phyloP scores from a whole-genome alignment of 1,284 basidiomycete species.

The Cryptococcus sp. region DNA sequence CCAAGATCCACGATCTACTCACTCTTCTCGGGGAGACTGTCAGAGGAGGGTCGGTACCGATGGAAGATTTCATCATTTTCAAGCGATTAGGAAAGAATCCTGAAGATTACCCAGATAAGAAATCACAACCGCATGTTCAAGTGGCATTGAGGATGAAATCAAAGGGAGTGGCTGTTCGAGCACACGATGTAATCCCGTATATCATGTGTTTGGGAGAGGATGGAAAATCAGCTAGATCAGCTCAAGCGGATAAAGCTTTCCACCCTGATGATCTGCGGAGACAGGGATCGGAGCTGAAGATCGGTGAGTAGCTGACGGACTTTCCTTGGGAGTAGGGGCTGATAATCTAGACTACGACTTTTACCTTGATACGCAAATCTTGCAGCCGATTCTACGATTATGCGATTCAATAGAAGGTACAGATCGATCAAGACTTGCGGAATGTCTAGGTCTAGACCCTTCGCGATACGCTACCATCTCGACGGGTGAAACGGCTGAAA shows the following conservation, averaged over 20 bases:
- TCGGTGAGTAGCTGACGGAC: conserved; percentile 55
- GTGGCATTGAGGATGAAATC: conserved; percentile 89
- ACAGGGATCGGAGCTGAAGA: conserved; percentile 60
- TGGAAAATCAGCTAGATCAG: conserved; percentile 66
- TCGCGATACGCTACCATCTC: conserved; percentile 60
- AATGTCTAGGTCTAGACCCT: conserved; percentile 91
- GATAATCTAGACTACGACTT: conserved; percentile 71
- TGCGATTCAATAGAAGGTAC: conserved; percentile 97
- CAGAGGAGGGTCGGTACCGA: conserved; percentile 65
- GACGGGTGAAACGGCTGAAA: conserved; percentile 57
- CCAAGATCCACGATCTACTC: conserved; percentile 90
- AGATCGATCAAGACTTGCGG: conserved; percentile 81
- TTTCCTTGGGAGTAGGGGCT: not conserved
- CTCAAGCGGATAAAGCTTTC: conserved; percentile 84
- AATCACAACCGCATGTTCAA: conserved; percentile 93
- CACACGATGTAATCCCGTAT: conserved; percentile 93
- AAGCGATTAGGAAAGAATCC: conserved; percentile 95
- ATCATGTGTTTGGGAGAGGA: conserved; percentile 81
- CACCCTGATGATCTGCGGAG: conserved; percentile 89
- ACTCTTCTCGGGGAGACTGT: conserved; percentile 68
- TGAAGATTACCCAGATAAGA: conserved; percentile 92
- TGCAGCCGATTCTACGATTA: conserved; percentile 90
- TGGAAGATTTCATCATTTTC: conserved; percentile 92
- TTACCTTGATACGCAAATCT: conserved; percentile 85
- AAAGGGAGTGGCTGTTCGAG: conserved; percentile 70